These are phyloP conservation scores for Vigna trinervia DNA, from an alignment of 306 rosid species.

Conservation along the genomic window DNA sequence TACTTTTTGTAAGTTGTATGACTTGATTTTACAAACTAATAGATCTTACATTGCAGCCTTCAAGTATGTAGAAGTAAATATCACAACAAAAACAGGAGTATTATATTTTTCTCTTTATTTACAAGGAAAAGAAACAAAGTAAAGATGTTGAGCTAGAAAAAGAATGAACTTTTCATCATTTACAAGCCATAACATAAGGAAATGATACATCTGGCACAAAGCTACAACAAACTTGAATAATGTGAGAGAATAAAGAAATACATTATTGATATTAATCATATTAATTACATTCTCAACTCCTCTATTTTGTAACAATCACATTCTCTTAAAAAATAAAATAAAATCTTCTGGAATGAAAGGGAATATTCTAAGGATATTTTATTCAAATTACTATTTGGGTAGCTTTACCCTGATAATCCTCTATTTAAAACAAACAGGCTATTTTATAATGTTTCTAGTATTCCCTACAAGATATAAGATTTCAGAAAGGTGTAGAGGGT, in stretches of 20 bases:
- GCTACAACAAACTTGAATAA: not conserved
- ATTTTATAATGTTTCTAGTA: conserved; percentile 22
- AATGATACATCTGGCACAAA: conserved; percentile 31
- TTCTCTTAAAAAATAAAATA: too few relatives aligned
- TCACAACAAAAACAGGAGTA: not conserved
- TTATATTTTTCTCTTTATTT: not conserved
- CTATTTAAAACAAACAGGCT: not conserved
- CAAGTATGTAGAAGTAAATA: conserved; percentile 15
- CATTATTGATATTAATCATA: too few relatives aligned
- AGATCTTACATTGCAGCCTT: conserved; percentile 16
- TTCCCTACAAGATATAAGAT: conserved; percentile 31
- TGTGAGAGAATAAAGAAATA: too few relatives aligned
- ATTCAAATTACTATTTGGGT: too few relatives aligned
- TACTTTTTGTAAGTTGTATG: conserved; percentile 33
- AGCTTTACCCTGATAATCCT: too few relatives aligned
- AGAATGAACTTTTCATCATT: conserved; percentile 16
- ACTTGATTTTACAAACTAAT: conserved; percentile 26
- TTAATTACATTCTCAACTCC: too few relatives aligned
- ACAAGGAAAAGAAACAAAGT: not conserved
- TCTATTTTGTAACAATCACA: too few relatives aligned
- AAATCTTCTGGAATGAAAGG: too few relatives aligned
- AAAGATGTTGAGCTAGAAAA: not conserved
- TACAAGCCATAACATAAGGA: conserved; percentile 4
- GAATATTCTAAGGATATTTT: too few relatives aligned
- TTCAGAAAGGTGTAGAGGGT: conserved; percentile 34